Conservation (phyloP, 805 yeast genomes). For the Yamadazyma sp. region DNA sequence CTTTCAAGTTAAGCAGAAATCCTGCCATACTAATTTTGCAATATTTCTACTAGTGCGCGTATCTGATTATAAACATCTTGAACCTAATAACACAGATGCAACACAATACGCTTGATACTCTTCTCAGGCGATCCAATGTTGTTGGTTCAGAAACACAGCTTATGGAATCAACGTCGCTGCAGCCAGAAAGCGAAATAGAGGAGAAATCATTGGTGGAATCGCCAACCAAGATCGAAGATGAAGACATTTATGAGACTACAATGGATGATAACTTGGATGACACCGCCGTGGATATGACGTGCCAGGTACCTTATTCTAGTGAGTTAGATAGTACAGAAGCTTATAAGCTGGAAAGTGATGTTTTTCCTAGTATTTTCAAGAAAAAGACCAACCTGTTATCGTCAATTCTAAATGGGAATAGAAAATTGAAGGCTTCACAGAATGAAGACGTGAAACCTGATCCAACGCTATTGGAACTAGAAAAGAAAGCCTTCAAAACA, state of each 20-base stretch:
- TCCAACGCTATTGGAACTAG: constrained; percentile 4
- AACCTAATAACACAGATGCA: not conserved
- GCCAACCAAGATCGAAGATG: not conserved
- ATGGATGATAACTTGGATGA: no score
- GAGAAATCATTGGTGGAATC: not conserved
- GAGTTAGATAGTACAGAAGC: no score
- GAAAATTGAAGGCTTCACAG: not conserved
- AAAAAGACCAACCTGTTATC: not conserved
- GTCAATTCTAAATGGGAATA: constrained; percentile 4
- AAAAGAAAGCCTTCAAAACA: constrained; percentile 6
- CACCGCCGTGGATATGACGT: no score
- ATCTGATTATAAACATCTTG: not conserved
- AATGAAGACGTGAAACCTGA: no score
- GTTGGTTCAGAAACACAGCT: not conserved
- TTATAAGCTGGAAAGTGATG: no score
- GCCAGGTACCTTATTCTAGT: no score
- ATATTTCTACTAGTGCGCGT: no score
- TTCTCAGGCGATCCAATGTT: not conserved
- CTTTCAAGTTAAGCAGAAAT: constrained; percentile 7
- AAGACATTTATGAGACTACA: not conserved
- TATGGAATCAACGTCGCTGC: not conserved
- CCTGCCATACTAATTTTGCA: no score
- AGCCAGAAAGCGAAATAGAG: not conserved
- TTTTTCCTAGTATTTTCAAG: constrained; percentile 1
- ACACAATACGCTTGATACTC: not conserved